Conservation (phyloP, 129 eudicot species). For the Daucus carota region DH1_v3.0 NC_030381.2:50497001-50497500, state of each 20-base stretch:
- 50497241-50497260: background rate
- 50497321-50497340: constrained; percentile 20
- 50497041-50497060: too few species aligned
- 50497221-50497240: background rate
- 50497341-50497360: constrained; percentile 52
- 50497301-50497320: background rate
- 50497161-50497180: background rate
- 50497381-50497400: constrained; percentile 90
- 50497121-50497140: too few species aligned
- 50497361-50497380: constrained; percentile 85
- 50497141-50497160: too few species aligned
- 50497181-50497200: background rate
- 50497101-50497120: too few species aligned
- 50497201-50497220: constrained; percentile 10
- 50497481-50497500: constrained; percentile 79
- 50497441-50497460: constrained; percentile 24
- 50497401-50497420: constrained; percentile 55
- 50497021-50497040: too few species aligned
- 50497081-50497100: too few species aligned
- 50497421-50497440: constrained; percentile 66
- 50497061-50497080: too few species aligned
- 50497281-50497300: background rate
- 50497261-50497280: constrained; percentile 3
- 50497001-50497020: too few species aligned
- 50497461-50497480: constrained; percentile 60